These are phyloP conservation scores for Basidiobolus heterosporus DNA, from an alignment of 371 early-diverging fungal genomes.

Conservation along the genomic window DNA sequence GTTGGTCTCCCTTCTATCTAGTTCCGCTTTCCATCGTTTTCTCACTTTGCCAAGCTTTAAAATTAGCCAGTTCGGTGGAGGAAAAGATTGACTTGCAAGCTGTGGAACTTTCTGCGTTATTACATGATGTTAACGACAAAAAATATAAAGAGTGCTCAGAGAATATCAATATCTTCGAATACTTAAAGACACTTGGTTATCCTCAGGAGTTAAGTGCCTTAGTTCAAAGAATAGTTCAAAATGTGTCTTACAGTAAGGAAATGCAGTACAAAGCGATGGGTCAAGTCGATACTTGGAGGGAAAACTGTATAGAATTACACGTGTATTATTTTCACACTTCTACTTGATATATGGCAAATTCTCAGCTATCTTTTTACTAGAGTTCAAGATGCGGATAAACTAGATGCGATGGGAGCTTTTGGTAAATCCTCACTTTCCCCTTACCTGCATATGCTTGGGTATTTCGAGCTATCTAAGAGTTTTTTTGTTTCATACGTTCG, in stretches of 20 bases:
- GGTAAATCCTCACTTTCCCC: constrained; percentile 14
- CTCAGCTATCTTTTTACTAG: constrained; percentile 9
- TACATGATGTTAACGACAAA: constrained; percentile 60
- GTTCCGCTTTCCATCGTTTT: constrained; percentile 5
- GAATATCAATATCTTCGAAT: constrained; percentile 20
- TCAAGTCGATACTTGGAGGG: constrained; percentile 34
- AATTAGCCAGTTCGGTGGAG: constrained; percentile 23
- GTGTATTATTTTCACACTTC: constrained; percentile 14
- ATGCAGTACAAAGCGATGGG: constrained; percentile 12
- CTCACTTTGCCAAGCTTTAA: constrained; percentile 5
- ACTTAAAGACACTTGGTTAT: constrained; percentile 21
- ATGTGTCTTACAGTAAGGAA: constrained; percentile 59
- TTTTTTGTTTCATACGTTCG: no score
- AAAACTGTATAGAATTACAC: constrained; percentile 38
- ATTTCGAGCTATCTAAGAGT: no score
- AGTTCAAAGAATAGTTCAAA: constrained; percentile 38
- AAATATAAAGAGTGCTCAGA: constrained; percentile 41
- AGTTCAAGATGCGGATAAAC: constrained; percentile 65
- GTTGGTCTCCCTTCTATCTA: constrained; percentile 10
- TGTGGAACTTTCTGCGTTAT: constrained; percentile 51
- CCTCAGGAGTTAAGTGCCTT: constrained; percentile 16
- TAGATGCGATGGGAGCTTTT: constrained; percentile 73
- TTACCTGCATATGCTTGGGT: no score
- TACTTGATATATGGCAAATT: neutral
- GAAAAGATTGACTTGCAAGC: constrained; percentile 30